Evolutionary conservation across 441 rosid genomes (phyloP), one percentile per base, ranked within the genome.

Genomic region (Bocquillonia castaneifolia): DNA sequence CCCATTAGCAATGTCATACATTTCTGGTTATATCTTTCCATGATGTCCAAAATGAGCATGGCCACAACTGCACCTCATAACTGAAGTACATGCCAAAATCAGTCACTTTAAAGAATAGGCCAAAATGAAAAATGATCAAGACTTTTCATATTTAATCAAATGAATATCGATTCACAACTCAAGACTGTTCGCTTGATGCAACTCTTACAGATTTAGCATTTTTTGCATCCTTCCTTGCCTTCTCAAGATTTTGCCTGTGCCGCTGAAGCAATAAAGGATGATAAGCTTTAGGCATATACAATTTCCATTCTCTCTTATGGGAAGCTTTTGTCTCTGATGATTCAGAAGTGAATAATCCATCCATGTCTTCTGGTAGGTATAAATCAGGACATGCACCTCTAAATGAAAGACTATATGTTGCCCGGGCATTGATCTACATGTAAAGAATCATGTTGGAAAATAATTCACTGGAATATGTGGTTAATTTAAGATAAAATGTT

Each of bases 231-330:
- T 85, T 85, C 72, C 23, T 72, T 52, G 76, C 84, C 75, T 77
- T 78, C 81, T 72, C 80, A 77, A 83, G 70, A 73, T 82, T 79
- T 86, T 83, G 77, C 74, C 83, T 84, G 69, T 93, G 90, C 77
- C 87, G 93, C 83, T 88, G 85, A 74, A 93, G 89, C 69, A 93
- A 74, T 63, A 93, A 74, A 74, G 99, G 97, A 82, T 91, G 97
- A 77, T 85, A 80, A 77, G 95, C 89, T 76, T 85, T 84, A 60
- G 90, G 93, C 74, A 93, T 83, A 85, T 83, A 88, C 73, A 93
- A 54, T 53, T 76, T 74, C 99, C 96, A 91, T 64, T 88, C 92
- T 48, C 64, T 64, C 76, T 75, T 77, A 37, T 31, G 32, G 55
- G 73, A 71, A 59, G 72, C 54, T 60, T 77, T 73, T 26, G 70